Evolutionary conservation across 306 rosid genomes (phyloP).

Genomic region (Herpetospermum pedunculosum): DNA sequence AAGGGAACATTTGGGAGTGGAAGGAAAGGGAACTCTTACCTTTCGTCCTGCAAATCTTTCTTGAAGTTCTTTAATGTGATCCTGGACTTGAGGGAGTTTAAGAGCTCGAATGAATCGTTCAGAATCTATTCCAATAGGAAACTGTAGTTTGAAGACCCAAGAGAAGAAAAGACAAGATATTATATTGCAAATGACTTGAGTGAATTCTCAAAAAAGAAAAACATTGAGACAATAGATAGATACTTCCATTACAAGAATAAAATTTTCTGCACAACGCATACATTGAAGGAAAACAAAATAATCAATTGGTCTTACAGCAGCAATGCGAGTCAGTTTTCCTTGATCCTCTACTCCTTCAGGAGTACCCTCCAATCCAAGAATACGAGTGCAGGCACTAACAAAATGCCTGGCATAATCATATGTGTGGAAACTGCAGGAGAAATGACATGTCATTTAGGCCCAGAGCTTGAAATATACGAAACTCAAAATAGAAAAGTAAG

Average conservation of each 20-base stretch:
- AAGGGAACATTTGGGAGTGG: background rate
- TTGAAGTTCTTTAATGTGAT: conserved; percentile 66
- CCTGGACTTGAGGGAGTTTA: conserved; percentile 79
- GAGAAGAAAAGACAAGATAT: conserved; percentile 11
- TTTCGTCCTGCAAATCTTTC: conserved; percentile 87
- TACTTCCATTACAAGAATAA: background rate
- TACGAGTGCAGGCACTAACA: conserved; percentile 95
- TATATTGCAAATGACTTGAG: conserved; percentile 19
- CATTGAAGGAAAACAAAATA: conserved; percentile 14
- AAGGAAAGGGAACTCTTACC: conserved; percentile 24
- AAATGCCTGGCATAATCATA: conserved; percentile 97
- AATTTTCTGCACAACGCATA: background rate
- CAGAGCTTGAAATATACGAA: background rate
- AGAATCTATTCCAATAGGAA: conserved; percentile 95
- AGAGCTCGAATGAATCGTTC: conserved; percentile 72
- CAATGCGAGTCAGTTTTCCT: conserved; percentile 91
- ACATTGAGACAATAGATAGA: background rate
- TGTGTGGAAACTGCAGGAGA: conserved; percentile 71
- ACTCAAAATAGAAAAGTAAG: background rate
- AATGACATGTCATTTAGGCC: background rate
- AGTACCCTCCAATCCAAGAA: conserved; percentile 90
- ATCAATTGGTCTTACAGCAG: conserved; percentile 54
- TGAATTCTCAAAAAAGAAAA: background rate
- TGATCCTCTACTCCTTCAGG: conserved; percentile 99
- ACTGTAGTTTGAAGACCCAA: conserved; percentile 45